phyloP scores from a whole-genome alignment of 1,284 basidiomycete species.

The Ustilago hordei region DNA sequence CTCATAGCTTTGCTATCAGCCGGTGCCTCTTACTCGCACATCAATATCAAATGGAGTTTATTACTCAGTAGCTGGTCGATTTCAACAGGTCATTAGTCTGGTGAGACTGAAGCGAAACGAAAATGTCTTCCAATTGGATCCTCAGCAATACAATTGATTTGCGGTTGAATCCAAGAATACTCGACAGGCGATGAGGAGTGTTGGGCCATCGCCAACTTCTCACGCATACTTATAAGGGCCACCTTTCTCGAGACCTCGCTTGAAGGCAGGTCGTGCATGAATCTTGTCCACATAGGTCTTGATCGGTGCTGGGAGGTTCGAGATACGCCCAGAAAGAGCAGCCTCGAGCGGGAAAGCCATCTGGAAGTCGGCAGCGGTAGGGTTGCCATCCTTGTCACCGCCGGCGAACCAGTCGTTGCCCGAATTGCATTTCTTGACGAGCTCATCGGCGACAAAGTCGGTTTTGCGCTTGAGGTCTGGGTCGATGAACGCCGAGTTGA shows the following conservation, averaged over 20 bases:
- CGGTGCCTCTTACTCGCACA: too few relatives aligned
- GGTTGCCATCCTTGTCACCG: slow-evolving; percentile 66
- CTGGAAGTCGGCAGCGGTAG: slow-evolving; percentile 67
- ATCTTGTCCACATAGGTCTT: slow-evolving; percentile 61
- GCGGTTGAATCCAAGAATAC: too few relatives aligned
- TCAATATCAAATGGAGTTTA: too few relatives aligned
- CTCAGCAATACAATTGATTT: too few relatives aligned
- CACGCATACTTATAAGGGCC: slow-evolving; percentile 60
- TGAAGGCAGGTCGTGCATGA: slow-evolving; percentile 62
- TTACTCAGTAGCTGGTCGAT: too few relatives aligned
- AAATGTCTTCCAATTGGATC: too few relatives aligned
- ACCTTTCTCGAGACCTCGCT: slow-evolving; percentile 62
- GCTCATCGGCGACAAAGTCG: slow-evolving; percentile 48
- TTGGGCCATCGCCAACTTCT: not conserved
- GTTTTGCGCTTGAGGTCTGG: slow-evolving; percentile 59
- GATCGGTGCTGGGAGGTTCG: slow-evolving; percentile 48
- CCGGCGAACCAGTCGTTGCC: slow-evolving; percentile 65
- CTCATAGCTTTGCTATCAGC: too few relatives aligned
- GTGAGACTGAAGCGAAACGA: too few relatives aligned
- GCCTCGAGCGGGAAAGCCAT: slow-evolving; percentile 68
- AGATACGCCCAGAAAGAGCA: slow-evolving; percentile 50
- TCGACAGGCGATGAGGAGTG: too few relatives aligned
- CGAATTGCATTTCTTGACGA: slow-evolving; percentile 45
- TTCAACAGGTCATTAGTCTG: too few relatives aligned
- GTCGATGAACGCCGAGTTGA: slow-evolving; percentile 51